Evolutionary conservation across 1,139 yeast species (phyloP).

Genomic region (Diutina siamensis): DNA sequence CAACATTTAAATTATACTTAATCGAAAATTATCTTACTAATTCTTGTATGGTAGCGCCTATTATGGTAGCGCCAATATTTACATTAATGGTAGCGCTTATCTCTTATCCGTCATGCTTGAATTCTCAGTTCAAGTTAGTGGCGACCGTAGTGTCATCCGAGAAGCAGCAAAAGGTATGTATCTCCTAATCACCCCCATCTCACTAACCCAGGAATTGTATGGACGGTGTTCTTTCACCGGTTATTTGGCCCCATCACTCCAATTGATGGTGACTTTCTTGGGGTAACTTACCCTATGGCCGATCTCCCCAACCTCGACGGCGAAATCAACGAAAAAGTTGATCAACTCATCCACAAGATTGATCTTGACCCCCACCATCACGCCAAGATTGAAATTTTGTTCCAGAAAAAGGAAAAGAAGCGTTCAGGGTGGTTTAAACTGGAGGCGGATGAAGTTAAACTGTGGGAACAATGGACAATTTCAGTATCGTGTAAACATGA

Average conservation of each 20-base stretch:
- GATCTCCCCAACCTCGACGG: conserved; percentile 33
- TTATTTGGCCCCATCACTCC: conserved; percentile 60
- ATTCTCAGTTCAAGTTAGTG: not conserved
- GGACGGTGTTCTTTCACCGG: conserved; percentile 61
- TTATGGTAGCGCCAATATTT: not conserved
- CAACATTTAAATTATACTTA: too few relatives aligned
- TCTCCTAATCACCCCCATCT: not conserved
- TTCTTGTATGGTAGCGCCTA: not conserved
- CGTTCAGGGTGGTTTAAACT: conserved; percentile 34
- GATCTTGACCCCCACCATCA: conserved; percentile 5
- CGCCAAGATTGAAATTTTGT: conserved; percentile 16
- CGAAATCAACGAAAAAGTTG: conserved; percentile 30
- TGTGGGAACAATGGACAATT: conserved; percentile 36
- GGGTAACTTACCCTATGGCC: conserved; percentile 35
- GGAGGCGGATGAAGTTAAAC: conserved; percentile 15
- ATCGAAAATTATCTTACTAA: too few relatives aligned
- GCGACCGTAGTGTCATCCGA: not conserved
- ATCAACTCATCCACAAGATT: conserved; percentile 20
- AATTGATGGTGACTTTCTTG: conserved; percentile 30
- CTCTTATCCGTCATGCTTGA: too few relatives aligned
- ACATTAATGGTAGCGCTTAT: too few relatives aligned
- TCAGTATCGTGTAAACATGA: conserved; percentile 25
- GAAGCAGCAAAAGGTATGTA: not conserved
- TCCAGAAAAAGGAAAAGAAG: conserved; percentile 22
- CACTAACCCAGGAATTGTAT: conserved; percentile 38